phyloP scores from a whole-genome alignment of 2,329 filamentous ascomycete species.

The Botrytis paeoniae region DNA sequence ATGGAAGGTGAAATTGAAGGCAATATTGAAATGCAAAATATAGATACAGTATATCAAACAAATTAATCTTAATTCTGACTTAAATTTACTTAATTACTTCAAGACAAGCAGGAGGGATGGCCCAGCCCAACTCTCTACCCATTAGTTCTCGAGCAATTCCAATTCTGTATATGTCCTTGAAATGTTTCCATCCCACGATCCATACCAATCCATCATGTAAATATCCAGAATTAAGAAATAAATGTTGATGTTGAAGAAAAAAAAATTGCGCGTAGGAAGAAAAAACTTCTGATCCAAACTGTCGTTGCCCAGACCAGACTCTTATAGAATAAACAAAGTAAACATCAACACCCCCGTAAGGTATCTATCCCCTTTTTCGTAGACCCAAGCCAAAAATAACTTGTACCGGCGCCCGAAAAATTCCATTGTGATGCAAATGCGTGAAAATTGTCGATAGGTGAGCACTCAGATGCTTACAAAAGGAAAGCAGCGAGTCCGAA shows the following conservation, averaged over 20 bases:
- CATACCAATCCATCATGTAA: neutral
- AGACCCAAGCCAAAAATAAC: constrained; percentile 32
- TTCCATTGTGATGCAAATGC: constrained; percentile 26
- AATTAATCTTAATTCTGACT: constrained; percentile 10
- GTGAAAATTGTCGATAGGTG: constrained; percentile 24
- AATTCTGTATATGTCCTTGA: neutral
- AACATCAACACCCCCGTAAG: constrained; percentile 21
- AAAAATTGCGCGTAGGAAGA: constrained; percentile 8
- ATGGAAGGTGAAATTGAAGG: neutral
- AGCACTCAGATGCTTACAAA: constrained; percentile 34
- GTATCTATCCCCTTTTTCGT: constrained; percentile 28
- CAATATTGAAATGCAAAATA: neutral
- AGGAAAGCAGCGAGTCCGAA: constrained; percentile 32
- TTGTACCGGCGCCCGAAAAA: constrained; percentile 24
- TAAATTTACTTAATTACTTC: neutral
- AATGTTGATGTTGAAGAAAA: neutral
- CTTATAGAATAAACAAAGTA: constrained; percentile 20
- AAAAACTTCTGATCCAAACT: constrained; percentile 11
- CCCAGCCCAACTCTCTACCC: neutral
- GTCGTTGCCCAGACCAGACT: constrained; percentile 13
- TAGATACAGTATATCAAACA: constrained; percentile 1
- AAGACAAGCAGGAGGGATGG: constrained; percentile 14
- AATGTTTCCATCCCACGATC: constrained; percentile 12
- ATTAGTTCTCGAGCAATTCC: neutral
- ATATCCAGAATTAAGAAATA: constrained; percentile 13